Percentiles rank a stretch among this genome's conserved stretches.
These are phyloP conservation scores for Aphanomyces cochlioides DNA, from an alignment of 352 stramenopile species.

Conservation along the genomic window DNA sequence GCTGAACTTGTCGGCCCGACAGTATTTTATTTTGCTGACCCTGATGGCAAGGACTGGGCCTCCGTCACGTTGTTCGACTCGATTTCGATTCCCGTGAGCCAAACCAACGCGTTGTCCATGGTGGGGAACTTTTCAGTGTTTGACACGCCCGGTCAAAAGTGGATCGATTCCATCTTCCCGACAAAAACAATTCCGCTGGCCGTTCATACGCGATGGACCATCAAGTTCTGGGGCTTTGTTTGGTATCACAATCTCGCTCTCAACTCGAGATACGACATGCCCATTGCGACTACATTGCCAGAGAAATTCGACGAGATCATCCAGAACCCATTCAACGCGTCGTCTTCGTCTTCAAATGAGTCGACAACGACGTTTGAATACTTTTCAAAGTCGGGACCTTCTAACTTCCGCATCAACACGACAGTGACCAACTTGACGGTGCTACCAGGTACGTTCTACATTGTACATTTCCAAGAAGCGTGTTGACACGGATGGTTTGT, in stretches of 20 bases:
- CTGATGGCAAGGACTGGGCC: conserved; percentile 14
- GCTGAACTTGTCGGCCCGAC: conserved; percentile 15
- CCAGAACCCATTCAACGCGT: conserved; percentile 2
- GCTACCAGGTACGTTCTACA: conserved; percentile 7
- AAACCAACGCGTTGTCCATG: not conserved
- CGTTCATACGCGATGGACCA: conserved; percentile 20
- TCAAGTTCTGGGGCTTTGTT: conserved; percentile 24
- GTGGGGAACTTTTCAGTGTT: conserved; percentile 15
- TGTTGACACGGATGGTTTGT: not conserved
- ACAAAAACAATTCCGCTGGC: conserved; percentile 15
- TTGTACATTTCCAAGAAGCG: too few species aligned
- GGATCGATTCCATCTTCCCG: conserved; percentile 2
- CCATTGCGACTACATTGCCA: conserved; percentile 1
- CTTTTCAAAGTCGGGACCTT: not conserved
- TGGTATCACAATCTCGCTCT: conserved; percentile 24
- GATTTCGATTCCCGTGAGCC: conserved; percentile 15
- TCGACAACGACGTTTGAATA: conserved; percentile 22
- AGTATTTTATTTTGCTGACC: conserved; percentile 15
- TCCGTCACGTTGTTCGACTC: conserved; percentile 14
- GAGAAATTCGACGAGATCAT: conserved; percentile 17
- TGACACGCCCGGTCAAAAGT: conserved; percentile 4
- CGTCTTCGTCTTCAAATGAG: not conserved
- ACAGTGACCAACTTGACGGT: conserved; percentile 19
- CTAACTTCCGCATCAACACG: conserved; percentile 29
- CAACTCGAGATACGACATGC: conserved; percentile 1